Percentiles rank a stretch among this genome's conserved stretches.
Evolutionary conservation across 2,329 filamentous ascomycete genomes (phyloP).

Genomic region (Claviceps pazoutovae): DNA sequence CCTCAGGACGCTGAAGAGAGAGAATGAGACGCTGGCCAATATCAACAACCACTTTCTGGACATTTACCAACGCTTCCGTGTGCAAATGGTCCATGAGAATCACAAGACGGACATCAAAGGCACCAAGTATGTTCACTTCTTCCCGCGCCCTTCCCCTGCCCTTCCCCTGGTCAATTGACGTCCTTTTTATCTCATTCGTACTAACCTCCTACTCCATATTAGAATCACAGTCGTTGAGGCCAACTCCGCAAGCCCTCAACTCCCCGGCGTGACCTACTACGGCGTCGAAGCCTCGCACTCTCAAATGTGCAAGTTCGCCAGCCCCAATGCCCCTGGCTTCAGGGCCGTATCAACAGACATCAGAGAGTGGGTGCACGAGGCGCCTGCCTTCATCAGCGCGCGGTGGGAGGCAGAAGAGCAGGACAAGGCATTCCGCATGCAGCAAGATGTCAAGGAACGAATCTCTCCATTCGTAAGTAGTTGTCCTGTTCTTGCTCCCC

Average conservation of each 20-base stretch:
- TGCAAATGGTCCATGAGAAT: conserved; percentile 67
- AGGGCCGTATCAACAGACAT: conserved; percentile 34
- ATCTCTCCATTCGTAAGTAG: conserved; percentile 16
- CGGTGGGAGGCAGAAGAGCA: conserved; percentile 49
- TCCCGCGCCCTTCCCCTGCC: not conserved
- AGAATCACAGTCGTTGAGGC: conserved; percentile 53
- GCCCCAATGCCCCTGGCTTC: conserved; percentile 51
- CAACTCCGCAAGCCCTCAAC: conserved; percentile 51
- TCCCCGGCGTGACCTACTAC: conserved; percentile 57
- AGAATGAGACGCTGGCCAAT: conserved; percentile 60
- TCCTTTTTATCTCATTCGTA: not conserved
- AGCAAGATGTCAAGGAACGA: conserved; percentile 31
- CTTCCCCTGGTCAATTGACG: too few species aligned
- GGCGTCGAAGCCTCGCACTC: conserved; percentile 63
- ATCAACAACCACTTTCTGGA: conserved; percentile 63
- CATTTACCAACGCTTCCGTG: conserved; percentile 54
- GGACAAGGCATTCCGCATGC: conserved; percentile 30
- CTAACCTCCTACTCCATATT: not conserved
- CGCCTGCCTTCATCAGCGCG: conserved; percentile 36
- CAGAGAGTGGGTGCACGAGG: conserved; percentile 37
- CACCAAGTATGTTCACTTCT: conserved; percentile 27
- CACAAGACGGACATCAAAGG: conserved; percentile 56
- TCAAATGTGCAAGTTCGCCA: conserved; percentile 59
- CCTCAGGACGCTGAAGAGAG: conserved; percentile 54
- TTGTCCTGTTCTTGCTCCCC: not conserved